Conservation (phyloP, 2,329 filamentous ascomycete genomes). For the Allantophomopsis lycopodina region DNA sequence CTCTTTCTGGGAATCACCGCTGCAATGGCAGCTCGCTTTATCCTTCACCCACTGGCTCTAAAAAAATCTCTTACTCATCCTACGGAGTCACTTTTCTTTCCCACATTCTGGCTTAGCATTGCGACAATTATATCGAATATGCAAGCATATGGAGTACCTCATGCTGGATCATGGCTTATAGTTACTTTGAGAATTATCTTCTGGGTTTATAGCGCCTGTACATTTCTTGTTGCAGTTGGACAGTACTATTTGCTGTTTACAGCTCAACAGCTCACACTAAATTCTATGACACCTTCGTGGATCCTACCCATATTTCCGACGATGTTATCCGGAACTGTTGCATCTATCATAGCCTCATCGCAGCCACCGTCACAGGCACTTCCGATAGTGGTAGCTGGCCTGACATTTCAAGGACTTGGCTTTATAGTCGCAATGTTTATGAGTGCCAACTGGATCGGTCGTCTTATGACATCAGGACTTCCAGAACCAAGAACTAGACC, state of each 20-base stretch:
- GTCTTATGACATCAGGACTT: conserved; percentile 46
- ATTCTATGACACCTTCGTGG: conserved; percentile 63
- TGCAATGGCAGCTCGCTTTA: conserved; percentile 45
- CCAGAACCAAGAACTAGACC: conserved; percentile 50
- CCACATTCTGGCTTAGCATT: conserved; percentile 56
- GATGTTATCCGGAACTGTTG: conserved; percentile 61
- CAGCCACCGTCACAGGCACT: conserved; percentile 43
- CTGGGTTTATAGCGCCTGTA: conserved; percentile 52
- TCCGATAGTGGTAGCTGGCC: conserved; percentile 50
- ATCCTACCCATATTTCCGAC: conserved; percentile 61
- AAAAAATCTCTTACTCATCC: conserved; percentile 43
- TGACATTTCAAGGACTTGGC: conserved; percentile 58
- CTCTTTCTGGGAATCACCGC: conserved; percentile 43
- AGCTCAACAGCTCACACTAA: conserved; percentile 32
- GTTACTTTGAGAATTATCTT: conserved; percentile 49
- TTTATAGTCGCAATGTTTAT: conserved; percentile 57
- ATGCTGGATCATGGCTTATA: conserved; percentile 37
- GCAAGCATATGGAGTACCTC: conserved; percentile 49
- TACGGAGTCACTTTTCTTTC: conserved; percentile 58
- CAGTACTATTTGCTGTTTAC: conserved; percentile 59
- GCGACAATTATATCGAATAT: conserved; percentile 55
- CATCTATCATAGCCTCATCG: conserved; percentile 45
- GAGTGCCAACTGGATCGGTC: conserved; percentile 59
- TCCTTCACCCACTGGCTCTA: conserved; percentile 40
- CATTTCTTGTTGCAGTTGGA: conserved; percentile 43